Evolutionary conservation across 129 eudicot species (phyloP), one percentile per base, ranked within the genome.

Genomic region (Chrysanthemum seticuspe): DNA sequence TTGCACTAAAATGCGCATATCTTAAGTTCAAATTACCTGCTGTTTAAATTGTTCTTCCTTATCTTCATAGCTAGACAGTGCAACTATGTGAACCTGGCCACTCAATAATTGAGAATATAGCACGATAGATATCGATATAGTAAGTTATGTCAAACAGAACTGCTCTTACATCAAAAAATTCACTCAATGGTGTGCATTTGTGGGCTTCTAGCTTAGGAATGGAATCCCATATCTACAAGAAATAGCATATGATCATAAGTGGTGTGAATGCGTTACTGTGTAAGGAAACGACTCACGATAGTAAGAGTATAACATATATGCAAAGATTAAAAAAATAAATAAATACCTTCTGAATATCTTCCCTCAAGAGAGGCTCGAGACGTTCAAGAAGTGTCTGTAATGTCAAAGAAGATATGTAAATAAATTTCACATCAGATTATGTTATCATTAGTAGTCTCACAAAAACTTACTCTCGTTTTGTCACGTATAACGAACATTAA

Each of bases 151-250:
- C 47, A 40, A 40, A 40, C 2, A 0, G 7, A 40, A 40, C 47
- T 40, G 10, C 31, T 25, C 97, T 88, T 81, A 91, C 97, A 82
- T 86, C 88, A 69, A 91, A 91, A 84, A 91, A 91, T 19, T 86
- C 97, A 74, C 96, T 91, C 58, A 88, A 40, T 40, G 10, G 88
- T 14, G 97, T 91, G 29, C 79, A 85, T 71, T 83, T 88, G 86
- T 83, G 93, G 51, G 87, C 92, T 77, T 86, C 87, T 64, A 96
- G 96, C 84, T 91, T 91, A 36, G 97, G 90, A 81, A 91, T 90
- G 18, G 87, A 80, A 78, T 86, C 92, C 96, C 96, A 91, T 75
- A 91, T 91, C 97, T 91, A 60, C 61, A 50, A 12, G 47, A 40
- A 29, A 50, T 16, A 29, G 25, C 11, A 70, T 53, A 55, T 55